Base-by-base conservation (phyloP, 169 alveolate species). In the Ichthyophthirius multifiliis region DNA sequence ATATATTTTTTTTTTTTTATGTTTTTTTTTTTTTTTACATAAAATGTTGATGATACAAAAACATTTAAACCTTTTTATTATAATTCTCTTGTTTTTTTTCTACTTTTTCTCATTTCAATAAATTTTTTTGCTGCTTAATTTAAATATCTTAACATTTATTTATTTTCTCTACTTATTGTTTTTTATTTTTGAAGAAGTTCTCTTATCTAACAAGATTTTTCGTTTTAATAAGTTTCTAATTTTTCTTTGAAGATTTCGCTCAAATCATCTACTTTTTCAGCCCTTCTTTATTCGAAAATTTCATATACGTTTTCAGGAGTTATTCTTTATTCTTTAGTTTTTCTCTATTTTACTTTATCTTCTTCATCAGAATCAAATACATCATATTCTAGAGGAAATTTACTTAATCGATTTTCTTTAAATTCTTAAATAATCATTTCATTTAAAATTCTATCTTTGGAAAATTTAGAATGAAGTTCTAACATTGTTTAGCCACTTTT, bases 361-460 rank as follows among this genome's bases (percentile, higher is more conserved):
- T 55, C 71, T 55, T 55, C 71, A 5, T 55, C 71, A 20, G 71
- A 55, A 55, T 55, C 71, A 9, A 55, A 55, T 6, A 55, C 71
- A 55, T 55, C 71, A 55, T 55, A 55, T 55, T 55, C 71, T 27
- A 55, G 18, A 2, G 43, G 43, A 27, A 27, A 55, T 39, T 55
- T 55, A 7, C 43, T 55, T 1, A 55, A 39, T 27, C 71, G 71
- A 55, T 55, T 55, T 23, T 55, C 23, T 7, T 55, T 55, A 27
- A 55, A 55, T 10, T 55, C 71, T 6, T 55, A 27, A 9, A 55
- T 39, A 10, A 55, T 55, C 71, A 55, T 55, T 4, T 55, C 71
- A 55, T 55, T 55, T 0, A 55, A 39, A 27, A 55, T 55, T 55
- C 71, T 55, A 27, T 55, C 71, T 55, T 55, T 55, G 7, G 71